These are phyloP conservation scores for Metschnikowia sp. DNA, from an alignment of 805 yeast species.

Conservation along the genomic window DNA sequence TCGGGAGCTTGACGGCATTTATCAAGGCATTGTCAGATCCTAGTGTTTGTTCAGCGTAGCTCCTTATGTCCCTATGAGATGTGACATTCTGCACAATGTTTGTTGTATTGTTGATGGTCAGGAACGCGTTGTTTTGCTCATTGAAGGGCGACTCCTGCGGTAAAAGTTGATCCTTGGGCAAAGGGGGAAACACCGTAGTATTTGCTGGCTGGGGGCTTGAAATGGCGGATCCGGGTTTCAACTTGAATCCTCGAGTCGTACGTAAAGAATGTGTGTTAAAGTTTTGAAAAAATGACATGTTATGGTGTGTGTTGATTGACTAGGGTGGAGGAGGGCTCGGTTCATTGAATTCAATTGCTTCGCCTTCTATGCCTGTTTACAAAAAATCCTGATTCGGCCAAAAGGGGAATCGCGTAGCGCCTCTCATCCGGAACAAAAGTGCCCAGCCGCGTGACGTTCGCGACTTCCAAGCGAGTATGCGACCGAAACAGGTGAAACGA, in stretches of 20 bases:
- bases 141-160: constrained; percentile 8
- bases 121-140: constrained; percentile 17
- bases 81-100: constrained; percentile 33
- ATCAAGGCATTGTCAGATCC: constrained; percentile 89
- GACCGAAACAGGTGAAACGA: neutral
- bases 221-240: constrained; percentile 38
- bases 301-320: neutral
- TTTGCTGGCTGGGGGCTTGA: constrained; percentile 36
- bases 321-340: neutral
- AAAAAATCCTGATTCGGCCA: constrained; percentile 12
- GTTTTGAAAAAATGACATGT: constrained; percentile 41
- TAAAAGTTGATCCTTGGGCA: constrained; percentile 15
- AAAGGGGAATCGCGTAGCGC: constrained; percentile 2
- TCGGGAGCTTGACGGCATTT: constrained; percentile 91
- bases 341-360: neutral
- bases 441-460: too few species aligned
- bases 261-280: constrained; percentile 43
- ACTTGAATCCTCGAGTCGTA: constrained; percentile 42
- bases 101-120: constrained; percentile 26
- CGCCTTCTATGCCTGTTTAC: constrained; percentile 14
- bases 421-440: too few species aligned
- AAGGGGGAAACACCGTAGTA: constrained; percentile 31
- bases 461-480: neutral
- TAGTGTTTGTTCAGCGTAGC: constrained; percentile 89
- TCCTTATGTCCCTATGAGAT: constrained; percentile 70